Evolutionary conservation across 495 filamentous ascomycete genomes (phyloP).

Genomic region (Penicillium paxilli): DNA sequence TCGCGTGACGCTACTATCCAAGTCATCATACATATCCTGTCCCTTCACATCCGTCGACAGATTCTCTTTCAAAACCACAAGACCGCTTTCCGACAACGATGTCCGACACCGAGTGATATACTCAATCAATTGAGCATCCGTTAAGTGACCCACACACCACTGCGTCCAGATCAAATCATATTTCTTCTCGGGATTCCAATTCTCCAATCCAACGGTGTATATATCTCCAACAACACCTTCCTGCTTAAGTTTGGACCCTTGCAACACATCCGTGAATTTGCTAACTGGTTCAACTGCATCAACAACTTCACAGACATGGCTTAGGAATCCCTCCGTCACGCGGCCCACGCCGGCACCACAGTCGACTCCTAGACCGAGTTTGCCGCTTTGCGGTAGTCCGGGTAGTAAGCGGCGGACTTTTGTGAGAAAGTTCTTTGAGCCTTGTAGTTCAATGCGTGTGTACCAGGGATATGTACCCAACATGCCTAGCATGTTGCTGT

Average conservation of each 20-base stretch:
- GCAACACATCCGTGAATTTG: constrained; percentile 47
- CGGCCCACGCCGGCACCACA: constrained; percentile 66
- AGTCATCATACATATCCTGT: constrained; percentile 71
- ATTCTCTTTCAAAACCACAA: constrained; percentile 88
- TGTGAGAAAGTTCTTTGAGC: constrained; percentile 71
- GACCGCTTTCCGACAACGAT: constrained; percentile 49
- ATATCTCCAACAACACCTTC: constrained; percentile 56
- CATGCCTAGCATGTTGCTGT: constrained; percentile 86
- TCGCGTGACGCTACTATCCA: constrained; percentile 80
- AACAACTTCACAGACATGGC: constrained; percentile 49
- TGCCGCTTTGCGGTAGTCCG: constrained; percentile 14
- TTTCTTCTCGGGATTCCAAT: constrained; percentile 62
- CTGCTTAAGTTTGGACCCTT: constrained; percentile 26
- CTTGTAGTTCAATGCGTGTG: constrained; percentile 73
- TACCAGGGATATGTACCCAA: constrained; percentile 76
- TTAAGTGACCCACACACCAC: constrained; percentile 92
- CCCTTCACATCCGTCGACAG: constrained; percentile 56
- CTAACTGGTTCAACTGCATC: constrained; percentile 62
- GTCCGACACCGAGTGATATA: constrained; percentile 64
- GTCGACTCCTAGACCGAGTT: constrained; percentile 49
- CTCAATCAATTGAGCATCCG: constrained; percentile 69
- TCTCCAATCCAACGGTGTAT: constrained; percentile 72
- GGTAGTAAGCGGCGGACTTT: constrained; percentile 61
- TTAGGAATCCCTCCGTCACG: constrained; percentile 57
- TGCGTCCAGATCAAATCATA: constrained; percentile 72